Evolutionary conservation across 345 rosid species (phyloP).

Genomic region (Balakata baccata): DNA sequence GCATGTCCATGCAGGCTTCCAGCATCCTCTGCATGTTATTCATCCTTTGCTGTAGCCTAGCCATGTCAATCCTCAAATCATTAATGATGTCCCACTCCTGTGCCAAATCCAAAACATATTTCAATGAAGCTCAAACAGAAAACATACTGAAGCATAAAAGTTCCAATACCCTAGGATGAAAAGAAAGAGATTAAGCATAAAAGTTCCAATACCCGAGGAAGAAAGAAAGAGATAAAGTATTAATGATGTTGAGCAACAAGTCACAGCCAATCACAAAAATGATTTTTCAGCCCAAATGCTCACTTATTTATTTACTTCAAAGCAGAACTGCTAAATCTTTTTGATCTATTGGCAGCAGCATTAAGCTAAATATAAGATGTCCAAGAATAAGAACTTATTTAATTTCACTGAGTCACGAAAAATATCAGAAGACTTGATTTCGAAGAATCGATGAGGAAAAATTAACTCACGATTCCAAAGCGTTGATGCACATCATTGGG

Average conservation of each 20-base stretch:
- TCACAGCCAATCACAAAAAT: not conserved
- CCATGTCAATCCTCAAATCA: slow-evolving; percentile 89
- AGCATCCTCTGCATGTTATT: slow-evolving; percentile 84
- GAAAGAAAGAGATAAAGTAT: not conserved
- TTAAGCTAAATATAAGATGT: not conserved
- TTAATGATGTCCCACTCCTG: slow-evolving; percentile 85
- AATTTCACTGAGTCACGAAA: not conserved
- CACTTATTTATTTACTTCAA: not conserved
- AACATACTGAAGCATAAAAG: not conserved
- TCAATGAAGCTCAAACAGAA: not conserved
- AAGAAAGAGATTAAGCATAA: not conserved
- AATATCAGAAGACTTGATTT: not conserved
- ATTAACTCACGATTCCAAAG: slow-evolving; percentile 61
- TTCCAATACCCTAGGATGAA: not conserved
- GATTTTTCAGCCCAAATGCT: not conserved
- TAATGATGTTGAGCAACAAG: not conserved
- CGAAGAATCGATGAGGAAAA: slow-evolving; percentile 10
- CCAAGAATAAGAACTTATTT: not conserved
- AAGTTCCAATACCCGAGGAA: not conserved
- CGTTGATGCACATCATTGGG: slow-evolving; percentile 61
- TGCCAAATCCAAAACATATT: slow-evolving; percentile 13
- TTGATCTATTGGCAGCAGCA: not conserved
- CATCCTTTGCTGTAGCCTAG: slow-evolving; percentile 90
- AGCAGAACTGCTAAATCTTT: not conserved
- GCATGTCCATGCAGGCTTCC: slow-evolving; percentile 99